Percentiles rank a stretch among this genome's conserved stretches.
Evolutionary conservation across 371 early-diverging fungal genomes (phyloP).

Genomic region (Batrachochytrium dendrobatidis): DNA sequence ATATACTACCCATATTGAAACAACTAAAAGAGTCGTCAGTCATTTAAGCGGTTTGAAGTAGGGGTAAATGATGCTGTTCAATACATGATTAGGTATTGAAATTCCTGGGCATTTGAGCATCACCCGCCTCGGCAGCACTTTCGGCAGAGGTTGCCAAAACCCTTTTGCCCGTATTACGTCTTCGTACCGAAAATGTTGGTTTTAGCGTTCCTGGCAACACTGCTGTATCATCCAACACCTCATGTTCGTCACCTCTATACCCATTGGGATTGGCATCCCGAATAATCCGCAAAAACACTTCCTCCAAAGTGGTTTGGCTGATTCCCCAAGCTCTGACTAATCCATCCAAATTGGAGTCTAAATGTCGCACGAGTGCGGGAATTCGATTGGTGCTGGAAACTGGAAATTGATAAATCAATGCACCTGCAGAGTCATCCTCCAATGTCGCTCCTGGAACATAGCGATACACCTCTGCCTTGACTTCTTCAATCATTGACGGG

Average conservation of each 20-base stretch:
- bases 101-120: not conserved
- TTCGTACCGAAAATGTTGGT: not conserved
- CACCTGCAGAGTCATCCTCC: slow-evolving; percentile 59
- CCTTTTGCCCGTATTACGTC: not conserved
- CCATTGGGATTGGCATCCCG: slow-evolving; percentile 34
- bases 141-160: too few species aligned
- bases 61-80: too few species aligned
- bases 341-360: slow-evolving; percentile 9
- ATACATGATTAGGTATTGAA: too few species aligned
- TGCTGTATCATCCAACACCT: not conserved
- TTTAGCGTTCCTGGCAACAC: not conserved
- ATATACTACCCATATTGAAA: too few species aligned
- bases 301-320: slow-evolving; percentile 58
- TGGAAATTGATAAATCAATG: slow-evolving; percentile 56
- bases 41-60: too few species aligned
- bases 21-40: too few species aligned
- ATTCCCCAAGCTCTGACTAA: slow-evolving; percentile 59
- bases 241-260: not conserved
- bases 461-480: slow-evolving; percentile 27
- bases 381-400: not conserved
- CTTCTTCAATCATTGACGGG: slow-evolving; percentile 22
- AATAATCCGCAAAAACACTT: slow-evolving; percentile 36
- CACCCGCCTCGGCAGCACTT: too few species aligned
- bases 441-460: slow-evolving; percentile 44
- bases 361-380: not conserved